Evolutionary conservation across 495 filamentous ascomycete genomes (phyloP).

Genomic region (Tuber aestivum): DNA sequence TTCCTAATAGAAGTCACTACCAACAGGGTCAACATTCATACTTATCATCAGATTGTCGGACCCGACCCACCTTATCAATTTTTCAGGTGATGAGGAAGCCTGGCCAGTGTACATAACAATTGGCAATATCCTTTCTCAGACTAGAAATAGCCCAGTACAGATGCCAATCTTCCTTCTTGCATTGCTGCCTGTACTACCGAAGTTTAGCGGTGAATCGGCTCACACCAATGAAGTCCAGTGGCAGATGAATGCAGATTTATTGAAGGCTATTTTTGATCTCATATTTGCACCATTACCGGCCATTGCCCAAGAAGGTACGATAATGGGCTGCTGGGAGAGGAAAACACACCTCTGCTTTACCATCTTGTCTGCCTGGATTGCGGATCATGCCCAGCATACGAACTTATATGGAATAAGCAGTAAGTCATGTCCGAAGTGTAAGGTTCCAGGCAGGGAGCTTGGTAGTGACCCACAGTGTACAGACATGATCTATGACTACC

Average conservation of each 20-base stretch:
- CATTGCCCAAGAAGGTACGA: neutral
- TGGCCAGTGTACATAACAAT: slow-evolving; percentile 14
- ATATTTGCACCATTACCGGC: too few species aligned
- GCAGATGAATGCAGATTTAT: too few species aligned
- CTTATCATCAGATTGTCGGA: slow-evolving; percentile 22
- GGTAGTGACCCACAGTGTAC: neutral
- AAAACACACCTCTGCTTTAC: neutral
- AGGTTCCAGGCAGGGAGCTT: neutral
- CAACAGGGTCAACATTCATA: slow-evolving; percentile 8
- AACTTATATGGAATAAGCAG: neutral
- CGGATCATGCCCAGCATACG: too few species aligned
- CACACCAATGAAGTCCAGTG: too few species aligned
- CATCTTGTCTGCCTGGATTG: neutral
- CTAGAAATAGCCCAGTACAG: neutral
- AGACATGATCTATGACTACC: neutral
- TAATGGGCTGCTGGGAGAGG: neutral
- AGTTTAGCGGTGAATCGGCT: too few species aligned
- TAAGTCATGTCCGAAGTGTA: neutral
- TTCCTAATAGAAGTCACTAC: slow-evolving; percentile 6
- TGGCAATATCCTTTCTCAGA: neutral
- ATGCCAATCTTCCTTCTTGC: neutral
- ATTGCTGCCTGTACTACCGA: neutral
- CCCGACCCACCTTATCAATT: slow-evolving; percentile 27
- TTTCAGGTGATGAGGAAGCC: slow-evolving; percentile 20
- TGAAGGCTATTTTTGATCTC: too few species aligned